A percentile compares a stretch with the other conserved stretches of the same genome.
These are phyloP conservation scores for Picochlorum costavermella DNA, from an alignment of 139 green algal genomes.

Conservation along the genomic window DNA sequence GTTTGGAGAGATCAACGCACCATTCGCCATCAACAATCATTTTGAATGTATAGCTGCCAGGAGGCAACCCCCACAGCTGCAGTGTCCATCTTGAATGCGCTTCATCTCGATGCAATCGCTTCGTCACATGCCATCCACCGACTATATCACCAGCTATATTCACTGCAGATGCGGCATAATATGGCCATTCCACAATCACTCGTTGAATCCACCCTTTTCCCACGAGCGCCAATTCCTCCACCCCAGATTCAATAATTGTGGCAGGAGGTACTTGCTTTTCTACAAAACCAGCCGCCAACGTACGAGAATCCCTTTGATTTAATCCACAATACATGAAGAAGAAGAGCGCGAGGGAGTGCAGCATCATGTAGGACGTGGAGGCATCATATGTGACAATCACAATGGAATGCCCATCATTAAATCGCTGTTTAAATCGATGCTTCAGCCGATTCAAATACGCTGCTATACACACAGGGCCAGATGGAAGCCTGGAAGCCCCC, in stretches of 20 bases:
- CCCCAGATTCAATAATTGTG: constrained; percentile 30
- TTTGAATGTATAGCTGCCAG: constrained; percentile 38
- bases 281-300: too few relatives aligned
- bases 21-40: constrained; percentile 61
- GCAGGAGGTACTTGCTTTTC: background rate
- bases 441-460: constrained; percentile 23
- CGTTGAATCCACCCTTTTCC: constrained; percentile 28
- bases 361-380: too few relatives aligned
- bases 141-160: constrained; percentile 61
- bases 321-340: too few relatives aligned
- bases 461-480: constrained; percentile 3
- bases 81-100: constrained; percentile 20
- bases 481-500: background rate
- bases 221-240: constrained; percentile 31
- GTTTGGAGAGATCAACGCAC: constrained; percentile 42
- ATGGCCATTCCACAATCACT: constrained; percentile 56
- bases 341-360: too few relatives aligned
- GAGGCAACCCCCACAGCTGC: constrained; percentile 41
- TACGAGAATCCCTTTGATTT: too few relatives aligned
- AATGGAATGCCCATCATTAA: background rate
- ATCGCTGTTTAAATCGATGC: constrained; percentile 4
- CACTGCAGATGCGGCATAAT: constrained; percentile 46
- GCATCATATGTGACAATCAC: background rate
- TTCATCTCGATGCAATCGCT: constrained; percentile 37
- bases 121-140: constrained; percentile 50